phyloP scores from a whole-genome alignment of 208 protist species.

The Giardia duodenalis region DNA sequence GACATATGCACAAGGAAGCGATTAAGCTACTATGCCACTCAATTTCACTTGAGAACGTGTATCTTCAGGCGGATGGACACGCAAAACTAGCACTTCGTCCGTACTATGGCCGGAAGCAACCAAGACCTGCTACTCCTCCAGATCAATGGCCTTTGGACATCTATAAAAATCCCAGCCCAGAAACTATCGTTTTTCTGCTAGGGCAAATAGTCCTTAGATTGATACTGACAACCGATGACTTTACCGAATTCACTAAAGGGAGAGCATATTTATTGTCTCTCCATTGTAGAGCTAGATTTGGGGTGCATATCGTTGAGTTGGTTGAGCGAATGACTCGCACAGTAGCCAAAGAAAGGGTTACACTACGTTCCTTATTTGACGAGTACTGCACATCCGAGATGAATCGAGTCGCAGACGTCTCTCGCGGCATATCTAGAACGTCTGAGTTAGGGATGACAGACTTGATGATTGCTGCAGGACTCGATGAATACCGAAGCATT shows the following conservation, averaged over 20 bases:
- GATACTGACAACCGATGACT: neutral
- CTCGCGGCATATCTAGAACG: neutral
- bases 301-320: neutral
- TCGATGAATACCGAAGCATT: neutral
- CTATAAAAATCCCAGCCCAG: neutral
- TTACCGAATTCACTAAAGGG: neutral
- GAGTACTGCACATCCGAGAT: neutral
- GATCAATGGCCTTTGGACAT: neutral
- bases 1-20: neutral
- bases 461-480: neutral
- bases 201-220: neutral
- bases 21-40: neutral
- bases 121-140: neutral
- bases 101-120: neutral
- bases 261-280: neutral
- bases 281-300: neutral
- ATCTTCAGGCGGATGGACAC: neutral
- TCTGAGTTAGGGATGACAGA: neutral
- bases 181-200: neutral
- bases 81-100: neutral
- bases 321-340: neutral
- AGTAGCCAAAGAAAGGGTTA: neutral
- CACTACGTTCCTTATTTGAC: neutral
- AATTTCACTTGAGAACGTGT: neutral
- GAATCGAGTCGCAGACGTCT: neutral